phyloP scores from a whole-genome alignment of 495 filamentous ascomycete species.

The Penicillium turbatum region DNA sequence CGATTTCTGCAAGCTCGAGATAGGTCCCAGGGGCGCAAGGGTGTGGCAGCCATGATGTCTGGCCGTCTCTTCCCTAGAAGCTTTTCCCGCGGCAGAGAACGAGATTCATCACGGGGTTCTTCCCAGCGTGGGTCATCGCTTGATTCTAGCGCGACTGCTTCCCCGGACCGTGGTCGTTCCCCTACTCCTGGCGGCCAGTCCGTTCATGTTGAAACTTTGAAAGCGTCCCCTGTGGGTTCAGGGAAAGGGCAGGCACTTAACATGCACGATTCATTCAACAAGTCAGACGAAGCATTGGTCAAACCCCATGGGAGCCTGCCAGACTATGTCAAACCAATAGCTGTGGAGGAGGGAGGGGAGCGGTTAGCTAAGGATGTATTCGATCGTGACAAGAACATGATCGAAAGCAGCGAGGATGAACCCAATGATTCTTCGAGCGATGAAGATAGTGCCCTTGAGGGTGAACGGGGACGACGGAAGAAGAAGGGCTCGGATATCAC shows the following conservation, averaged over 20 bases:
- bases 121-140: conserved; percentile 48
- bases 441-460: conserved; percentile 34
- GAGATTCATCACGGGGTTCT: conserved; percentile 42
- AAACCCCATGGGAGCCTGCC: conserved; percentile 52
- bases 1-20: conserved; percentile 10
- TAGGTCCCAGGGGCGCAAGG: conserved; percentile 26
- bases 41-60: conserved; percentile 40
- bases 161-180: conserved; percentile 45
- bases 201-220: conserved; percentile 39
- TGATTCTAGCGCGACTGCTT: conserved; percentile 59
- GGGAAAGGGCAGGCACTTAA: conserved; percentile 52
- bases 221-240: conserved; percentile 27
- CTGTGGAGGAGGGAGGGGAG: conserved; percentile 41
- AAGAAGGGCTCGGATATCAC: conserved; percentile 22
- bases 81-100: conserved; percentile 38
- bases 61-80: conserved; percentile 34
- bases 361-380: conserved; percentile 72
- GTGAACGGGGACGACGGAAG: conserved; percentile 35
- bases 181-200: conserved; percentile 51
- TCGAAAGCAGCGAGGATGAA: conserved; percentile 52
- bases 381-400: conserved; percentile 51
- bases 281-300: conserved; percentile 61
- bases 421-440: conserved; percentile 45
- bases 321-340: conserved; percentile 37
- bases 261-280: conserved; percentile 55